Conservation (phyloP, 208 protist species). For the Spongospora subterranea region DNA sequence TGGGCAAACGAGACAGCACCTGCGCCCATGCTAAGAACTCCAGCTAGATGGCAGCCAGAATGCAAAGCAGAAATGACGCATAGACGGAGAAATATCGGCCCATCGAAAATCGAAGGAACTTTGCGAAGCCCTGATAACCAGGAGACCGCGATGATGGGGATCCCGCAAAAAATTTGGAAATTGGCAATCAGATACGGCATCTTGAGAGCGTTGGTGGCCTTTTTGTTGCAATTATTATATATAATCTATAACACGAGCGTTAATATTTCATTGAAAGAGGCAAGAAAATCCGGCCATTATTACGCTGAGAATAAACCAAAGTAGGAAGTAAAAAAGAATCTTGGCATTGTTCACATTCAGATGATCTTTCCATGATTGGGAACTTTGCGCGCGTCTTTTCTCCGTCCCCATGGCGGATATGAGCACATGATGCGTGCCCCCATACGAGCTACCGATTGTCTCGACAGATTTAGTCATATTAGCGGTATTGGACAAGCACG, state of each 20-base stretch:
- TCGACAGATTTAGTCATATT: no score
- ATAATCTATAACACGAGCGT: not conserved
- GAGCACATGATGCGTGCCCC: no score
- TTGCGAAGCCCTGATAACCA: not conserved
- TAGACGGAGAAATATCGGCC: not conserved
- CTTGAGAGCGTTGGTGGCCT: not conserved
- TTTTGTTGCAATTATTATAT: conserved; percentile 41
- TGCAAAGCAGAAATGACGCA: not conserved
- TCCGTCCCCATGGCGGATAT: no score
- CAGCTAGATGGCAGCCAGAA: not conserved
- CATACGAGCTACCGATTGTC: no score
- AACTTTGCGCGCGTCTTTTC: no score
- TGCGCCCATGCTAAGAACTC: not conserved
- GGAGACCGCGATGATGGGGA: conserved; percentile 14
- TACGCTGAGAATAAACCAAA: not conserved
- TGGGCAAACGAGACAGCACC: conserved; percentile 36
- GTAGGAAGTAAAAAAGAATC: not conserved
- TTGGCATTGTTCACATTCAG: not conserved
- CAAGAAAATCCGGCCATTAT: not conserved
- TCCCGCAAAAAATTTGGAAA: not conserved
- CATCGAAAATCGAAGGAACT: not conserved
- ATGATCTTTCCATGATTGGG: no score
- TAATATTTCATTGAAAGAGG: not conserved
- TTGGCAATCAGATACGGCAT: not conserved
- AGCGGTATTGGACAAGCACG: no score